Evolutionary conservation across 2,329 filamentous ascomycete genomes (phyloP).

Genomic region (Paraconiothyrium brasiliense): DNA sequence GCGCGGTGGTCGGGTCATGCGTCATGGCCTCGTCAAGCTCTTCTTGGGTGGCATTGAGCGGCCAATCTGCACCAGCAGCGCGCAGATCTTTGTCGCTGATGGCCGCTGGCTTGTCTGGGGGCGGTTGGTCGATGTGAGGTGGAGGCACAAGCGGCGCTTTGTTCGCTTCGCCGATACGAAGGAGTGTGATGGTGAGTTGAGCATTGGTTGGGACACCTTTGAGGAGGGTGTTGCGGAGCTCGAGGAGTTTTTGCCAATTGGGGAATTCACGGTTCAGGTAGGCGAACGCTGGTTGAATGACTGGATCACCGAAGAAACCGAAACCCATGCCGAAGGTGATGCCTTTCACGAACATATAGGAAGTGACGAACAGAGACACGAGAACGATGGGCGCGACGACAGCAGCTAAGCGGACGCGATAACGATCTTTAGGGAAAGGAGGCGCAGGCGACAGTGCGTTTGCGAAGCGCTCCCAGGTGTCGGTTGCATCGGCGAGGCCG

Average conservation of each 20-base stretch:
- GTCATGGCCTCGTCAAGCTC: slow-evolving; percentile 71
- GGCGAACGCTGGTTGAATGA: slow-evolving; percentile 68
- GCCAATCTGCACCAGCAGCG: slow-evolving; percentile 62
- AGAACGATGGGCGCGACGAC: slow-evolving; percentile 56
- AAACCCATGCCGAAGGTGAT: slow-evolving; percentile 75
- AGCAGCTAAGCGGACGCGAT: slow-evolving; percentile 57
- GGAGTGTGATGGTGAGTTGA: slow-evolving; percentile 80
- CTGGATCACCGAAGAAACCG: slow-evolving; percentile 80
- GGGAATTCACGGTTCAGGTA: slow-evolving; percentile 71
- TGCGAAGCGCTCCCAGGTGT: slow-evolving; percentile 70
- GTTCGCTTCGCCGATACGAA: slow-evolving; percentile 83
- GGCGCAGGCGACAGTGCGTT: slow-evolving; percentile 63
- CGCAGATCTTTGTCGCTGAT: slow-evolving; percentile 61
- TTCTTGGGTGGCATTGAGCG: slow-evolving; percentile 69
- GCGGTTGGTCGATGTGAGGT: slow-evolving; percentile 55
- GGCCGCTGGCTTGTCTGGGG: slow-evolving; percentile 61
- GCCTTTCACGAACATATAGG: slow-evolving; percentile 68
- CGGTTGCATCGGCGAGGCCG: slow-evolving; percentile 65
- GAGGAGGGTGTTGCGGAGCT: slow-evolving; percentile 78
- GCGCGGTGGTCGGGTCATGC: slow-evolving; percentile 56
- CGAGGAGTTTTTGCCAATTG: slow-evolving; percentile 77
- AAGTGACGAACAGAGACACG: slow-evolving; percentile 56
- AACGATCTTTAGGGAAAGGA: slow-evolving; percentile 57
- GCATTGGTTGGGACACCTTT: slow-evolving; percentile 87
- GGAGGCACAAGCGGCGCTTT: slow-evolving; percentile 77